These are phyloP conservation scores for Arachnopeziza araneosa DNA, from an alignment of 2,329 filamentous ascomycete species.

Conservation along the genomic window DNA sequence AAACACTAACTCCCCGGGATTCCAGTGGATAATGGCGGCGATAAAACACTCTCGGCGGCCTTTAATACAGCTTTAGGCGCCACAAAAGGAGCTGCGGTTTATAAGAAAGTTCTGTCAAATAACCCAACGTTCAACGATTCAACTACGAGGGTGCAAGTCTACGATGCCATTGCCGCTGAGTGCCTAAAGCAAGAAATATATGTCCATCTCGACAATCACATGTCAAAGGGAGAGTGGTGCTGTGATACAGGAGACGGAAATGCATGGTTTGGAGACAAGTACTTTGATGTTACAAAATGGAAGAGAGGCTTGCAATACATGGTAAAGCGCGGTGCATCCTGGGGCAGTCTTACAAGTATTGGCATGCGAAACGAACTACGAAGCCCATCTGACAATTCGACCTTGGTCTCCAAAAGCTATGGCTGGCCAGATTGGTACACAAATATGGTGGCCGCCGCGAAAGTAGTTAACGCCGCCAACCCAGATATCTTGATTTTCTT, in stretches of 20 bases:
- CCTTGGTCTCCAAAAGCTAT: conserved; percentile 29
- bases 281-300: conserved; percentile 56
- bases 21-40: conserved; percentile 40
- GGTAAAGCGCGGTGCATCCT: conserved; percentile 41
- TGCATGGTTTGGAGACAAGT: conserved; percentile 54
- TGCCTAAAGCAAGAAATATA: conserved; percentile 49
- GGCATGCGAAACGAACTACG: conserved; percentile 38
- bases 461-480: conserved; percentile 38
- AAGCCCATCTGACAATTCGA: conserved; percentile 10
- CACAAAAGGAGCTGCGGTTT: conserved; percentile 46
- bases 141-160: conserved; percentile 53
- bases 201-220: conserved; percentile 56
- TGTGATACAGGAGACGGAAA: conserved; percentile 51
- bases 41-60: conserved; percentile 41
- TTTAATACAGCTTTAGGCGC: conserved; percentile 43
- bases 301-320: conserved; percentile 54
- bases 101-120: conserved; percentile 46
- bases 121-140: conserved; percentile 50
- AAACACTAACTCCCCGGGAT: too few species aligned
- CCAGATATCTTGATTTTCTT: conserved; percentile 41
- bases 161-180: conserved; percentile 57
- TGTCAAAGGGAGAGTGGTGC: conserved; percentile 54
- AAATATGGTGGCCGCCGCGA: conserved; percentile 37
- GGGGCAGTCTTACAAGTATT: conserved; percentile 19
- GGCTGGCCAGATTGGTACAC: conserved; percentile 42